Percentiles rank a stretch among this genome's conserved stretches.
These are phyloP conservation scores for Xylaria polymorpha DNA, from an alignment of 2,329 filamentous ascomycete genomes.

Conservation along the genomic window DNA sequence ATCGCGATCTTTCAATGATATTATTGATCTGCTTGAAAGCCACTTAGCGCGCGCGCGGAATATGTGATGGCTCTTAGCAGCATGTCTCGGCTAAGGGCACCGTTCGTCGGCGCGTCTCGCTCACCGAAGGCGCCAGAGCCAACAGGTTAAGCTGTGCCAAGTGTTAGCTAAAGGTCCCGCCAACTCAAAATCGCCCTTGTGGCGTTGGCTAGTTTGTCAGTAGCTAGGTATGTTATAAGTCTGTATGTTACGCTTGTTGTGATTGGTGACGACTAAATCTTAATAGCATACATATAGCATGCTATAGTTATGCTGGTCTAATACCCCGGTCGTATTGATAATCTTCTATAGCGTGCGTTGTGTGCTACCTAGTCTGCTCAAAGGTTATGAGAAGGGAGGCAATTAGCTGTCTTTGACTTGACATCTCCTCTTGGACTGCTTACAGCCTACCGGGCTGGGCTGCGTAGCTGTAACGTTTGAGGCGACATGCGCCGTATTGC, in stretches of 20 bases:
- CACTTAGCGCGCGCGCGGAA: conserved; percentile 24
- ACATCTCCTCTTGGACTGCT: conserved; percentile 7
- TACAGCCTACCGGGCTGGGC: background rate
- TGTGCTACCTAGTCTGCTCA: background rate
- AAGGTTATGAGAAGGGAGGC: background rate
- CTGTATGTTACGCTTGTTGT: background rate
- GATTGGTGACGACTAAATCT: background rate
- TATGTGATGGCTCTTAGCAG: conserved; percentile 13
- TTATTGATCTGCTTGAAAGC: conserved; percentile 4
- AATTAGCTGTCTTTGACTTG: background rate
- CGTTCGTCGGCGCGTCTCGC: conserved; percentile 32
- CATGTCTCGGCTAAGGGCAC: conserved; percentile 25
- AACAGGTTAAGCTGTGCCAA: conserved; percentile 14
- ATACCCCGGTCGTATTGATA: conserved; percentile 16
- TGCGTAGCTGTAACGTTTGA: conserved; percentile 19
- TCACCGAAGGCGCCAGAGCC: conserved; percentile 29
- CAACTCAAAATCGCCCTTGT: conserved; percentile 4
- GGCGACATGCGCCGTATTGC: conserved; percentile 34
- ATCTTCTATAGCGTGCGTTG: conserved; percentile 24
- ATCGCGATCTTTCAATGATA: conserved; percentile 4
- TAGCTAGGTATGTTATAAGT: background rate
- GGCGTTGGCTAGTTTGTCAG: background rate
- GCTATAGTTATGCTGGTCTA: conserved; percentile 15
- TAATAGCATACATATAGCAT: background rate
- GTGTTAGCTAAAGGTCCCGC: background rate